These are phyloP conservation scores for Cladosporium sp. DNA, from an alignment of 2,329 filamentous ascomycete species.

Conservation along the genomic window DNA sequence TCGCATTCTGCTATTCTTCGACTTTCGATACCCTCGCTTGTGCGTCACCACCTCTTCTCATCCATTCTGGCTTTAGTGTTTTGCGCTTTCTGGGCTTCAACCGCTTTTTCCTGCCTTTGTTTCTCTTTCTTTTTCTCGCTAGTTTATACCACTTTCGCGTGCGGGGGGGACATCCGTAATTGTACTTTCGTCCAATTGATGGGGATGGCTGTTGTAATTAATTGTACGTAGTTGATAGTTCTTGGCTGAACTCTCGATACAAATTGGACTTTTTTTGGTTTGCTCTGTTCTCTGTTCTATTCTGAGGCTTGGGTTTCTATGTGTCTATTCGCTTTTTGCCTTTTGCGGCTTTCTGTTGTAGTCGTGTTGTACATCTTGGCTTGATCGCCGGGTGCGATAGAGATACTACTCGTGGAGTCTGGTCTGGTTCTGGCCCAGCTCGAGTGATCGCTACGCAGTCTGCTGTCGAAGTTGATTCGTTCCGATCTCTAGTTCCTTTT, in stretches of 20 bases:
- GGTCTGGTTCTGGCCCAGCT: neutral
- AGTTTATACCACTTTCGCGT: constrained; percentile 12
- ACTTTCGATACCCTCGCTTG: neutral
- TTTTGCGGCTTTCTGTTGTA: neutral
- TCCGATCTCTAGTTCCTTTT: neutral
- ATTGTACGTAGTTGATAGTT: constrained; percentile 6
- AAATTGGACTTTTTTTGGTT: neutral
- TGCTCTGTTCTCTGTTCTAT: neutral
- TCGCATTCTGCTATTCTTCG: neutral
- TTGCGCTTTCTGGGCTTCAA: neutral
- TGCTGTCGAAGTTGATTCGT: neutral
- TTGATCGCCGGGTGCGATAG: too few relatives aligned
- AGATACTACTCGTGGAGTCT: neutral
- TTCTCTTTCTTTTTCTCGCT: neutral
- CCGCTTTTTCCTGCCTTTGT: neutral
- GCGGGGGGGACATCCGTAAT: neutral
- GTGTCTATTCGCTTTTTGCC: neutral
- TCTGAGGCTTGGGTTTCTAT: neutral
- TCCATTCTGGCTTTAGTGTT: neutral
- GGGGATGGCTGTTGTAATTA: constrained; percentile 6
- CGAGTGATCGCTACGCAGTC: neutral
- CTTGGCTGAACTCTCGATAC: neutral
- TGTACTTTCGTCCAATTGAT: constrained; percentile 1
- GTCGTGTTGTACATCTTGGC: neutral
- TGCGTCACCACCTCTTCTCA: neutral